Evolutionary conservation across 23 red algal species (phyloP).

Genomic region (Chondrus crispus): DNA sequence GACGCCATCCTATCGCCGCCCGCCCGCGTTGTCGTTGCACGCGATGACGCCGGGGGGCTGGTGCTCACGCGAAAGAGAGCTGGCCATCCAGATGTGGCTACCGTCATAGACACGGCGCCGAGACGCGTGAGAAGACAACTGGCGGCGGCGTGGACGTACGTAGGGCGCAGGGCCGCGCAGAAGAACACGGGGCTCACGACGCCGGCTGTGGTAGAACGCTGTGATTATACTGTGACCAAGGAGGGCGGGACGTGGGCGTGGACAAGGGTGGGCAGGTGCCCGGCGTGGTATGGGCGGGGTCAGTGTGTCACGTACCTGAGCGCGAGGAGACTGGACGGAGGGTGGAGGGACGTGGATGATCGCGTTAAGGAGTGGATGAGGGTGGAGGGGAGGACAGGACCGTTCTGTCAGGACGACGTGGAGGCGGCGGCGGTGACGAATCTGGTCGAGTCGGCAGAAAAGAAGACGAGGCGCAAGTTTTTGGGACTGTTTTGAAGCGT

Average conservation of each 20-base stretch:
- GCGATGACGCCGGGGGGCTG: neutral
- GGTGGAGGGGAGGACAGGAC: neutral
- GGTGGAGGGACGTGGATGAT: neutral
- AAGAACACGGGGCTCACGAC: neutral
- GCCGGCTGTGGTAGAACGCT: constrained; percentile 46
- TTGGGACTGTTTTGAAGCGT: neutral
- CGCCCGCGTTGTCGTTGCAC: constrained; percentile 17
- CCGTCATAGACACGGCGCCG: neutral
- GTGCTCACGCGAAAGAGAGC: constrained; percentile 9
- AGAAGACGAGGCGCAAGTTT: neutral
- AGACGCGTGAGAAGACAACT: constrained; percentile 2
- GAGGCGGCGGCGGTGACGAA: neutral
- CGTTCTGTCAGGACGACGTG: neutral
- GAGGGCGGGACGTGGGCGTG: constrained; percentile 29
- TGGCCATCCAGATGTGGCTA: neutral
- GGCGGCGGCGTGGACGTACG: constrained; percentile 37
- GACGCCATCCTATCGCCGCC: constrained; percentile 5
- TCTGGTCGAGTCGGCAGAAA: neutral
- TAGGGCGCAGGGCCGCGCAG: constrained; percentile 31
- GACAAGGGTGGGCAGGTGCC: constrained; percentile 54
- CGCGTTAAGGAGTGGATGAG: constrained; percentile 1
- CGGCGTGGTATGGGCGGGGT: constrained; percentile 60
- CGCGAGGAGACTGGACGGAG: neutral
- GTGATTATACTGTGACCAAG: constrained; percentile 10
- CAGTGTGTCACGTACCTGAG: constrained; percentile 57